Evolutionary conservation across 2,329 filamentous ascomycete species (phyloP).

Genomic region (Penicillium sp.): DNA sequence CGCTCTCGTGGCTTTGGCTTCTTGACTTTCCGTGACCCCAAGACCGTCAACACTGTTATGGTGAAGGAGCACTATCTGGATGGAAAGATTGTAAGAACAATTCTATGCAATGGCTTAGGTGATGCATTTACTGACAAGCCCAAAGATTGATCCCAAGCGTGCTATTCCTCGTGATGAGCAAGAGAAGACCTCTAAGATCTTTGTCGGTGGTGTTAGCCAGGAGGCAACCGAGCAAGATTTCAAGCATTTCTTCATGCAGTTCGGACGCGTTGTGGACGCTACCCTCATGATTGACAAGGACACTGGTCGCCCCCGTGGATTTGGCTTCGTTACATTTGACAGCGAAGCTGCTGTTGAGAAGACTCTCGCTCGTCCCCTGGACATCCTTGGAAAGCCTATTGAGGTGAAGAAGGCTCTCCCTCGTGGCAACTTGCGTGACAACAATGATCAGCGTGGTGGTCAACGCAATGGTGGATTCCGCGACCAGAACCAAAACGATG

Average conservation of each 20-base stretch:
- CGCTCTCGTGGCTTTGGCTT: slow-evolving; percentile 96
- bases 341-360: slow-evolving; percentile 92
- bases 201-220: slow-evolving; percentile 95
- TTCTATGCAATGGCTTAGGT: slow-evolving; percentile 6
- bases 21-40: slow-evolving; percentile 94
- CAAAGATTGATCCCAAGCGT: slow-evolving; percentile 93
- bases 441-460: slow-evolving; percentile 63
- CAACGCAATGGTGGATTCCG: slow-evolving; percentile 42
- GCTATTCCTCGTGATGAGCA: slow-evolving; percentile 97
- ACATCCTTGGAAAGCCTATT: slow-evolving; percentile 93
- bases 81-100: slow-evolving; percentile 83
- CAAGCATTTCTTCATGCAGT: slow-evolving; percentile 94
- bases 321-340: slow-evolving; percentile 98
- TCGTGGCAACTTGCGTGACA: slow-evolving; percentile 88
- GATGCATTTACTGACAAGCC: slow-evolving; percentile 25
- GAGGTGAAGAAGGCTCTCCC: slow-evolving; percentile 99
- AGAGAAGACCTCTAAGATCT: slow-evolving; percentile 98
- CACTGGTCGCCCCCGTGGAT: slow-evolving; percentile 92
- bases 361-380: slow-evolving; percentile 79
- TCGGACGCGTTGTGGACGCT: slow-evolving; percentile 92
- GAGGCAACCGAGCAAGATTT: slow-evolving; percentile 97
- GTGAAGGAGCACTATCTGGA: slow-evolving; percentile 98
- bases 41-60: slow-evolving; percentile 99
- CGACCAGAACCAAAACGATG: slow-evolving; percentile 42
- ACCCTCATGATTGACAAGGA: slow-evolving; percentile 99